Percentiles rank a stretch among this genome's conserved stretches.
phyloP scores from a whole-genome alignment of 306 rosid species.

The Castanospermum australe region DNA sequence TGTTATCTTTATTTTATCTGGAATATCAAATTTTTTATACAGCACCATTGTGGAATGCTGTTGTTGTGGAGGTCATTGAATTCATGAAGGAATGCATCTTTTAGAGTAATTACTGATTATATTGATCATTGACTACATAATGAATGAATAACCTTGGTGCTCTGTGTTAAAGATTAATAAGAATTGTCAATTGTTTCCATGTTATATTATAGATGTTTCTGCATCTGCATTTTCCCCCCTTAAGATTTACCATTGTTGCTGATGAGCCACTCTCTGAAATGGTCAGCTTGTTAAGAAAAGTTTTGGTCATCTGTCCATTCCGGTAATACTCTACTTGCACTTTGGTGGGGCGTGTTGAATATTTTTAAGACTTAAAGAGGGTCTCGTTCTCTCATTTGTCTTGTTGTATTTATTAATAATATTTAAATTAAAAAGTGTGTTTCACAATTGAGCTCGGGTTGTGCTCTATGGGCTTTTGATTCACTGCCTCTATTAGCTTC shows the following conservation, averaged over 20 bases:
- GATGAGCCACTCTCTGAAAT: not conserved
- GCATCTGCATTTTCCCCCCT: not conserved
- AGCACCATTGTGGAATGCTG: too few species aligned
- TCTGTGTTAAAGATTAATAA: not conserved
- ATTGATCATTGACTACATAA: too few species aligned
- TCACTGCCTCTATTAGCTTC: slow-evolving; percentile 17
- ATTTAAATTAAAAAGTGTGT: not conserved
- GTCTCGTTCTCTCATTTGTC: not conserved
- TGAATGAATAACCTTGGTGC: too few species aligned
- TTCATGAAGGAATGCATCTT: not conserved
- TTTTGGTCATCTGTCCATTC: slow-evolving; percentile 10
- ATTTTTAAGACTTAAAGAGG: not conserved
- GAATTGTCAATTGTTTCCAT: not conserved
- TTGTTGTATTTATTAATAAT: not conserved
- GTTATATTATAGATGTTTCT: not conserved
- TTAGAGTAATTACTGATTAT: too few species aligned
- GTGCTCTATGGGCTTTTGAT: slow-evolving; percentile 1
- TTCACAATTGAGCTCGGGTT: slow-evolving; percentile 12
- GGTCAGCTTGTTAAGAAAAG: not conserved
- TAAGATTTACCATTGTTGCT: not conserved
- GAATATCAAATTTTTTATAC: not conserved
- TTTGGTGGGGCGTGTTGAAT: not conserved
- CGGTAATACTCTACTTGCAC: not conserved
- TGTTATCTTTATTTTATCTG: not conserved
- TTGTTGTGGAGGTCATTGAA: too few species aligned